Base-by-base conservation (phyloP, 2,329 filamentous ascomycete species). In the Cladosporium sp. region DNA sequence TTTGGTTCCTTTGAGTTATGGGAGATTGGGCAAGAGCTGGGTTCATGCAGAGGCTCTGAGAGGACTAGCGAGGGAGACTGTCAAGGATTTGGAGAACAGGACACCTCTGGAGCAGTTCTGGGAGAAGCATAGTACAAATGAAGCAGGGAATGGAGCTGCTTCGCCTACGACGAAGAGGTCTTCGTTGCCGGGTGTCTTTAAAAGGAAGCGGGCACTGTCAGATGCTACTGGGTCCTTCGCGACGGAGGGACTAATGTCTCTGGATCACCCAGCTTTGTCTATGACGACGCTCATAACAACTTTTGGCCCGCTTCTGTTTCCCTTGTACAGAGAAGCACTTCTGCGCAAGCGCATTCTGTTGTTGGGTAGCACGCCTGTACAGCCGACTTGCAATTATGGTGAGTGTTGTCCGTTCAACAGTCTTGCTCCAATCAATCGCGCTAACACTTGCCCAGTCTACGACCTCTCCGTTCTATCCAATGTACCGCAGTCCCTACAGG, bases 391-490 rank as follows among this genome's bases (percentile, higher is more conserved):
- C 73, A 48, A 48, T n/a, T 41, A 40, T 41, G 45, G 45, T 48
- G 34, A 6, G 24, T 27, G 22, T 9, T 5, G 5, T 27, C 9
- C 5, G 4, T 27, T 27, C 4, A 4, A 4, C 9, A 27, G 5
- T 9, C 22, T 27, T 27, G 22, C 9, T 27, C 22, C 9, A 4
- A 5, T 4, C 22, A 27, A 5, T 5, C 22, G 9, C n/a, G 22
- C 45, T 48, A n/a, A 48, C 36, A 8, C 12, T 7, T 13, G 1
- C n/a, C 15, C 56, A 92, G 93, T 97, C 55, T 99, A 97, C 71
- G 84, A 93, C 66, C 80, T 97, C 45, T 96, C 92, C n/a, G 80
- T 97, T 48, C 77, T 99, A 29, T 90, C 91, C 39, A 95, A 90
- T 59, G 85, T 97, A 38, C 90, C 93, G 22, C 77, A 85, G 32